These are phyloP conservation scores for Eimeria acervulina DNA, from an alignment of 169 alveolate genomes.

Conservation along the genomic window DNA sequence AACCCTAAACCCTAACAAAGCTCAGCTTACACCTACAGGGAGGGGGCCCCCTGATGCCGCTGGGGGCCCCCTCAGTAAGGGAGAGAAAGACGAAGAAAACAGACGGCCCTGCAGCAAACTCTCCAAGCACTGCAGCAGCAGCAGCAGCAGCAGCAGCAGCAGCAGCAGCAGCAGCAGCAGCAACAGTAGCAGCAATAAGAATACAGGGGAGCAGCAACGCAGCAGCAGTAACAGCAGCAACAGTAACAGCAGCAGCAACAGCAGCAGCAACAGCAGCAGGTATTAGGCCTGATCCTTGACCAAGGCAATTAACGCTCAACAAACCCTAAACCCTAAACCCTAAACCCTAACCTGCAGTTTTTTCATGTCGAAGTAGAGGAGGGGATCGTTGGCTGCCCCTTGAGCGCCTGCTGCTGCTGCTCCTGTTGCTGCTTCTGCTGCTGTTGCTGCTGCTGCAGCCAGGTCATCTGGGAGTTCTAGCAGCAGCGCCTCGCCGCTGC, in stretches of 20 bases:
- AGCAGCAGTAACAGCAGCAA: too few species aligned
- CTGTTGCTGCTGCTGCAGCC: slow-evolving; percentile 94
- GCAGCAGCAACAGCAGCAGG: slow-evolving; percentile 16
- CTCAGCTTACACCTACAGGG: too few species aligned
- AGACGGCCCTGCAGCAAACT: too few species aligned
- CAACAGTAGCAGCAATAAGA: background rate
- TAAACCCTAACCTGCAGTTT: slow-evolving; percentile 18
- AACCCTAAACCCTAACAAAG: too few species aligned
- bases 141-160: slow-evolving; percentile 1
- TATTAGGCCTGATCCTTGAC: background rate
- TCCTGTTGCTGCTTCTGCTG: slow-evolving; percentile 98
- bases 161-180: background rate
- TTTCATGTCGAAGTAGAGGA: background rate
- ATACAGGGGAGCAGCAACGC: too few species aligned
- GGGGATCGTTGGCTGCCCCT: slow-evolving; percentile 92
- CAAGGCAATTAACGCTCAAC: background rate
- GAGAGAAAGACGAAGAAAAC: too few species aligned
- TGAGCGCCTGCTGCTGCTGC: slow-evolving; percentile 99
- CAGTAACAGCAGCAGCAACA: background rate
- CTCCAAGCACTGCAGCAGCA: background rate
- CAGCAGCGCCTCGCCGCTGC: background rate
- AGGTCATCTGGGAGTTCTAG: background rate
- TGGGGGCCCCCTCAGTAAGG: too few species aligned
- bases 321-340: slow-evolving; percentile 26
- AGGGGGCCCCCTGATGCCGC: too few species aligned